phyloP scores from a whole-genome alignment of 192 early-diverging fungal species.

The Obelidium mucronatum region DNA sequence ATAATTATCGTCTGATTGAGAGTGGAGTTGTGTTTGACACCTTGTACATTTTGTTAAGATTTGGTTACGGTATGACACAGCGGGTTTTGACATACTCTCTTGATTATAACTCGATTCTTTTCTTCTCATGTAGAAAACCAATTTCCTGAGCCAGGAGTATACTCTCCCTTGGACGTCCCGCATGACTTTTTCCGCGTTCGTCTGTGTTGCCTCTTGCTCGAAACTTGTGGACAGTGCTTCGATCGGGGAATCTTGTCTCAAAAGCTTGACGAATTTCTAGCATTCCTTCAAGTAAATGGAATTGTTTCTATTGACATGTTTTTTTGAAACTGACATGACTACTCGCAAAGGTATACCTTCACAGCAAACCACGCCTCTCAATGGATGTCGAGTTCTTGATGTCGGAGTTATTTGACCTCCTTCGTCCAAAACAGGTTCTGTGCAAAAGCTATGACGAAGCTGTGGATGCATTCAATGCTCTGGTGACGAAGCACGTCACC shows the following conservation, averaged over 20 bases:
- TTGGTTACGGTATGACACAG: conserved; percentile 87
- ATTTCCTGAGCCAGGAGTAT: conserved; percentile 56
- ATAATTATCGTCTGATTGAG: conserved; percentile 88
- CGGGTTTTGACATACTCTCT: neutral
- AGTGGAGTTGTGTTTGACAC: conserved; percentile 81
- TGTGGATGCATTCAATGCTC: conserved; percentile 65
- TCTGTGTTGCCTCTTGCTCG: conserved; percentile 83
- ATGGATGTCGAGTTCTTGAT: conserved; percentile 92
- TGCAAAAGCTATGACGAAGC: conserved; percentile 84
- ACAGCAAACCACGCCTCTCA: conserved; percentile 80
- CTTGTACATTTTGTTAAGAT: conserved; percentile 80
- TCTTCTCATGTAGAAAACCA: conserved; percentile 50
- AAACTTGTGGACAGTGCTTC: conserved; percentile 87
- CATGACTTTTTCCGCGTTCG: conserved; percentile 94
- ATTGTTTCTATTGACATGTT: conserved; percentile 59
- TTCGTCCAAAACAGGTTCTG: conserved; percentile 61
- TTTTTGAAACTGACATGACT: too few species aligned
- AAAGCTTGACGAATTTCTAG: conserved; percentile 76
- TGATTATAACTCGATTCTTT: neutral
- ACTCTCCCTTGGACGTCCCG: conserved; percentile 76
- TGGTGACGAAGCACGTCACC: conserved; percentile 56
- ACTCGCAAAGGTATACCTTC: too few species aligned
- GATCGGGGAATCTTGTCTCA: conserved; percentile 68
- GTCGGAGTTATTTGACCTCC: conserved; percentile 75
- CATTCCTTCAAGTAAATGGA: conserved; percentile 88